Evolutionary conservation across 2,329 filamentous ascomycete species (phyloP).

Genomic region (Chrysosporium queenslandicum): DNA sequence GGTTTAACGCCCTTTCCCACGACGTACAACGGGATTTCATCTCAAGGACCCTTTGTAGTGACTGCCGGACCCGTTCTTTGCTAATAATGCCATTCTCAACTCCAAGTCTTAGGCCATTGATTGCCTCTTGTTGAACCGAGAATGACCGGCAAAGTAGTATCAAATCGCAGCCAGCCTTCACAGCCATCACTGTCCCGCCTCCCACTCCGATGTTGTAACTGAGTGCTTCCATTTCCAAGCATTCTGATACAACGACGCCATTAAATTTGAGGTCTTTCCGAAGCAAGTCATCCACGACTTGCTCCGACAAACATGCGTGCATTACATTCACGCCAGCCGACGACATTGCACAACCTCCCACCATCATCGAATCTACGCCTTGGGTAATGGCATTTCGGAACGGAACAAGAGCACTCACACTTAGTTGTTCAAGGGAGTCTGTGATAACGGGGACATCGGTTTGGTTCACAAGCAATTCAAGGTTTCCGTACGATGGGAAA

Average conservation of each 20-base stretch:
- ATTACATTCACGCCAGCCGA: slow-evolving; percentile 89
- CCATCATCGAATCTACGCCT: slow-evolving; percentile 88
- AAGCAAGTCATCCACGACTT: slow-evolving; percentile 82
- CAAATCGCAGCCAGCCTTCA: slow-evolving; percentile 90
- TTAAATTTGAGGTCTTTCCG: slow-evolving; percentile 82
- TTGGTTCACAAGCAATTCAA: slow-evolving; percentile 85
- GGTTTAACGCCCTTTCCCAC: slow-evolving; percentile 86
- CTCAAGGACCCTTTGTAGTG: slow-evolving; percentile 63
- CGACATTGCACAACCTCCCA: slow-evolving; percentile 85
- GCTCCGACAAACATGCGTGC: slow-evolving; percentile 85
- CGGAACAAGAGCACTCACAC: slow-evolving; percentile 79
- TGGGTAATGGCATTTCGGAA: slow-evolving; percentile 83
- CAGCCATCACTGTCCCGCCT: slow-evolving; percentile 92
- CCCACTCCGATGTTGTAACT: slow-evolving; percentile 95
- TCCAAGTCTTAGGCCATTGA: slow-evolving; percentile 78
- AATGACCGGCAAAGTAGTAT: slow-evolving; percentile 82
- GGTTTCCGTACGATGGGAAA: slow-evolving; percentile 89
- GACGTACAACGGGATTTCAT: slow-evolving; percentile 79
- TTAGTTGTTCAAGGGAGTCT: slow-evolving; percentile 84
- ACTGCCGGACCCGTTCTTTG: slow-evolving; percentile 67
- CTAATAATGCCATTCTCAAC: slow-evolving; percentile 85
- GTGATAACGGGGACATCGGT: slow-evolving; percentile 92
- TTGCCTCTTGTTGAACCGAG: slow-evolving; percentile 79
- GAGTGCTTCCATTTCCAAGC: slow-evolving; percentile 90
- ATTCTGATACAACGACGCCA: slow-evolving; percentile 90